Base-by-base conservation (phyloP, 805 yeast genomes). In the Alloascoidea hylecoeti region DNA sequence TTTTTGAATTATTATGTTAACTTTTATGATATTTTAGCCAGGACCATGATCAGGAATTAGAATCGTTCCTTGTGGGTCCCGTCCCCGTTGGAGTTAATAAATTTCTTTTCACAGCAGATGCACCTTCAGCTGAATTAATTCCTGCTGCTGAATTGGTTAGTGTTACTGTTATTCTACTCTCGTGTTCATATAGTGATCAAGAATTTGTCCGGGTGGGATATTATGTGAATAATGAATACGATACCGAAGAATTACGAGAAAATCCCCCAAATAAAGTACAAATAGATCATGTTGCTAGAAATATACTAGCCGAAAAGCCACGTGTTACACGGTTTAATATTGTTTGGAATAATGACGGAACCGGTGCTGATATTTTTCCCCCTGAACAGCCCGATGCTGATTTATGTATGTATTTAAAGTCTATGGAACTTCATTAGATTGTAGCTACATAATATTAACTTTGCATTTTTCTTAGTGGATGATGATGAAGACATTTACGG, bases 201-300 rank as follows among this genome's bases (percentile, higher is more conserved):
- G 97, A 92, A 56, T 92, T 92, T 62, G 98, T 92, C 2, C 67
- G 97, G 42, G 98, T 92, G 3, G 98, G 98, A 0, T 92, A 92
- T 61, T 92, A 92, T 52, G 98, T 92, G 42, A 92, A 92, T 60
- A 92, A 92, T 58, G 99, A 92, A 52, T 92, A 92, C 51, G 96
- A 89, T 52, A 67, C 78, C 13, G 97, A 89, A 53, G 97, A 92
- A 49, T 60, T 92, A 49, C 70, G 96, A 41, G 95, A 86, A 52
- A 84, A 82, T 46, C 96, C 96, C 1, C 97, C 97, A 2, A 72
- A 78, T 2, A 84, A 86, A 52, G 96, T 89, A 1, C 95, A 84
- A 51, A 86, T 89, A 3, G 95, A 85, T 41, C 92, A 82, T 51
- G 95, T 92, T 33, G 94, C 84, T 18, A 72, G 99, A 52, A 92